These are phyloP conservation scores for Carallia brachiata DNA, from an alignment of 345 rosid species.

Conservation along the genomic window DNA sequence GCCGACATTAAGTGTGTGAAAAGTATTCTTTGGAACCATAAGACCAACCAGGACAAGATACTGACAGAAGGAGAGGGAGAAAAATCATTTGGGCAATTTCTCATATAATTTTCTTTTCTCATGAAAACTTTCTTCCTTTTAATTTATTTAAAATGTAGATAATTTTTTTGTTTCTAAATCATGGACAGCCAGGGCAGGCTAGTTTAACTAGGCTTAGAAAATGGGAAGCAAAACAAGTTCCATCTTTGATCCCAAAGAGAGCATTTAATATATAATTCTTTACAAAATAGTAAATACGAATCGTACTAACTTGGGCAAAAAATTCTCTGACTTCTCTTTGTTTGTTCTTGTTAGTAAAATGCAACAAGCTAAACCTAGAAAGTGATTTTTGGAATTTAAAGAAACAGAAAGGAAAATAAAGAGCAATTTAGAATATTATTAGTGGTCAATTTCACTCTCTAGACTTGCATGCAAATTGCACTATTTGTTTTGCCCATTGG, in stretches of 20 bases:
- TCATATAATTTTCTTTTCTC: not conserved
- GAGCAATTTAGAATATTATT: not conserved
- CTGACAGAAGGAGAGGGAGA: not conserved
- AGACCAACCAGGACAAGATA: slow-evolving; percentile 11
- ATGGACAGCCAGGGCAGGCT: no score
- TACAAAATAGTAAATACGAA: no score
- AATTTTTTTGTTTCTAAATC: no score
- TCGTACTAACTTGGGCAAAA: no score
- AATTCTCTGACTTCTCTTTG: no score
- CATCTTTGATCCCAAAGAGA: no score
- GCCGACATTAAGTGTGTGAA: slow-evolving; percentile 21
- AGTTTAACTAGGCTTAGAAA: no score
- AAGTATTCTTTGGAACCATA: slow-evolving; percentile 29
- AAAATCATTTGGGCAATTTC: slow-evolving; percentile 8
- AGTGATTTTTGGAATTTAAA: no score
- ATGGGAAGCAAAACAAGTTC: no score
- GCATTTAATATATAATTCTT: no score
- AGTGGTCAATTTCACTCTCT: slow-evolving; percentile 5
- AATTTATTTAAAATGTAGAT: no score
- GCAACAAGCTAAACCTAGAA: not conserved
- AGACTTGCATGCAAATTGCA: slow-evolving; percentile 3
- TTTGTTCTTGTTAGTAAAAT: not conserved
- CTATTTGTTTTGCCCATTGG: not conserved
- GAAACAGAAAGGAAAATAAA: not conserved
- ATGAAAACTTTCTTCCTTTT: not conserved